These are phyloP conservation scores for Sporothrix brasiliensis DNA, from an alignment of 2,329 filamentous ascomycete genomes.

Conservation along the genomic window DNA sequence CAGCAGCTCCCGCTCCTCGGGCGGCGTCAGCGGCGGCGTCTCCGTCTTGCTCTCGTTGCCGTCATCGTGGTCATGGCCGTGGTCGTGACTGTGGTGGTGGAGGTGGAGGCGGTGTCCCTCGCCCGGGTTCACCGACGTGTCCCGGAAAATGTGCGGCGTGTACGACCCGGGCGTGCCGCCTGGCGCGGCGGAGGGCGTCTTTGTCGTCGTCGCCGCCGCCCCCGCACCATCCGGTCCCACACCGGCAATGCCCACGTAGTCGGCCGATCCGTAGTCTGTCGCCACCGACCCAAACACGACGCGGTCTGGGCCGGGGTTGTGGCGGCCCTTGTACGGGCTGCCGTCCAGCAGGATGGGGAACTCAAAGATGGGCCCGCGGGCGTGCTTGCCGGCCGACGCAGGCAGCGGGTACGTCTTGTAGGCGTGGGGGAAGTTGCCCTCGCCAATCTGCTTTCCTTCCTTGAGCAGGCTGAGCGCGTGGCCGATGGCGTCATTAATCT, in stretches of 20 bases:
- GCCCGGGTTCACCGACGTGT: conserved; percentile 31
- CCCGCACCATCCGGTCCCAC: not conserved
- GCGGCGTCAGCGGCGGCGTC: conserved; percentile 16
- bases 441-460: conserved; percentile 32
- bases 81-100: not conserved
- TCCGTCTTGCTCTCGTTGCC: not conserved
- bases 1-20: conserved; percentile 24
- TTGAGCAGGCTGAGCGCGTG: conserved; percentile 30
- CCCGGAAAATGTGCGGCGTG: conserved; percentile 18
- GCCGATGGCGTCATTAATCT: conserved; percentile 31
- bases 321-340: conserved; percentile 30
- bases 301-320: conserved; percentile 29
- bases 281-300: conserved; percentile 35
- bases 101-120: not conserved
- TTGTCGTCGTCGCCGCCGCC: not conserved
- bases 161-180: not conserved
- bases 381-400: conserved; percentile 19
- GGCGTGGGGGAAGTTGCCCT: conserved; percentile 31
- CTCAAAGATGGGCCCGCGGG: conserved; percentile 33
- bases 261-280: conserved; percentile 34
- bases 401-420: conserved; percentile 30
- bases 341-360: conserved; percentile 33
- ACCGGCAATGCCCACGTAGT: conserved; percentile 30
- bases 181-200: not conserved
- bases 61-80: not conserved